phyloP scores from a whole-genome alignment of 495 filamentous ascomycete species.

The Echria macrotheca region DNA sequence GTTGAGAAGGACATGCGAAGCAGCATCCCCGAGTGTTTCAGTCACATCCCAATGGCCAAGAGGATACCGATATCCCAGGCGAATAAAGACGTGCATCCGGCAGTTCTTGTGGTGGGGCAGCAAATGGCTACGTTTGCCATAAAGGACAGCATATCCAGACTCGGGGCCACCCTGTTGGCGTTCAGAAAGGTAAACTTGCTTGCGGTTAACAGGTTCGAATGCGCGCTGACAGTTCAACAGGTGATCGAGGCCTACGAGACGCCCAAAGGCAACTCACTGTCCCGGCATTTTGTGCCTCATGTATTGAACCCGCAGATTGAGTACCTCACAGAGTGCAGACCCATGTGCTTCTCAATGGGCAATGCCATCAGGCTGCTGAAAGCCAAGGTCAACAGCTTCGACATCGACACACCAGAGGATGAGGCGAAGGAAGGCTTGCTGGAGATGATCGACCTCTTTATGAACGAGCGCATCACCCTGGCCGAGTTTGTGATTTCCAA shows the following conservation, averaged over 20 bases:
- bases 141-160: slow-evolving; percentile 83
- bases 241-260: slow-evolving; percentile 90
- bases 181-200: slow-evolving; percentile 71
- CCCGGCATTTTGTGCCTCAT: slow-evolving; percentile 87
- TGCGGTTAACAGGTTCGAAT: not conserved
- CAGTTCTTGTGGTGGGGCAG: slow-evolving; percentile 76
- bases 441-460: slow-evolving; percentile 80
- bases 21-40: slow-evolving; percentile 64
- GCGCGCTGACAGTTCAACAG: slow-evolving; percentile 36
- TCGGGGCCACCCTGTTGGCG: slow-evolving; percentile 78
- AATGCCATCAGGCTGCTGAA: slow-evolving; percentile 95
- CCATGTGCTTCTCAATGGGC: slow-evolving; percentile 88
- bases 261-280: slow-evolving; percentile 71
- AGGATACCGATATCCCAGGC: slow-evolving; percentile 68
- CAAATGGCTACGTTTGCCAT: slow-evolving; percentile 87
- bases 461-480: slow-evolving; percentile 80
- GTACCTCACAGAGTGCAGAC: slow-evolving; percentile 84
- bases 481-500: slow-evolving; percentile 79
- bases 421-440: slow-evolving; percentile 71
- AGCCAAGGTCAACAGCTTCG: slow-evolving; percentile 76
- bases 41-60: slow-evolving; percentile 76
- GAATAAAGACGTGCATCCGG: slow-evolving; percentile 84
- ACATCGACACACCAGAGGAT: slow-evolving; percentile 71
- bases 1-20: slow-evolving; percentile 41
- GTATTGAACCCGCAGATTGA: slow-evolving; percentile 90